A percentile compares a stretch with the other conserved stretches of the same genome.
Evolutionary conservation across 208 protist species (phyloP).

Genomic region (Angomonas ambiguus): DNA sequence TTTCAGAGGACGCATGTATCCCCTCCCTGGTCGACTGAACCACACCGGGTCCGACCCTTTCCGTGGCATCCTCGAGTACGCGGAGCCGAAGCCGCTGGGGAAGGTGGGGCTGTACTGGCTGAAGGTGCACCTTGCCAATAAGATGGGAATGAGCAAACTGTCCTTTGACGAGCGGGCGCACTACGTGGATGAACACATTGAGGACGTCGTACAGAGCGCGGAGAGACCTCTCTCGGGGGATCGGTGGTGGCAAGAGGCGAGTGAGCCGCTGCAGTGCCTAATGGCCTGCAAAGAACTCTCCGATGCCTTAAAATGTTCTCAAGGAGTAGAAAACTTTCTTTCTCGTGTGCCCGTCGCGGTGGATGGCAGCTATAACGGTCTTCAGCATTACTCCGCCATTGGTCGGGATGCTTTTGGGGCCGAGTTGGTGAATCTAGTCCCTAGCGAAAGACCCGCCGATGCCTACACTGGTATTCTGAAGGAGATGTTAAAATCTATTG

Average conservation of each 20-base stretch:
- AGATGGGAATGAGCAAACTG: slow-evolving; percentile 96
- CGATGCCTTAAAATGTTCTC: slow-evolving; percentile 87
- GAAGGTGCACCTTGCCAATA: slow-evolving; percentile 98
- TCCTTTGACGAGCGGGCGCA: slow-evolving; percentile 93
- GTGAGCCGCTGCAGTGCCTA: slow-evolving; percentile 94
- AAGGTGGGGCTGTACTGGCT: slow-evolving; percentile 94
- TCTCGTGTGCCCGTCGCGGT: slow-evolving; percentile 95
- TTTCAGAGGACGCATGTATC: slow-evolving; percentile 98
- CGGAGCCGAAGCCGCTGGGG: slow-evolving; percentile 92
- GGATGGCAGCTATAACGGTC: slow-evolving; percentile 96
- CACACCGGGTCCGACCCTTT: slow-evolving; percentile 94
- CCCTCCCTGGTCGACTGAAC: slow-evolving; percentile 96
- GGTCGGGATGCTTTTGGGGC: slow-evolving; percentile 96
- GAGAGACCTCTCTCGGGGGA: slow-evolving; percentile 76
- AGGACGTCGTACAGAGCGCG: slow-evolving; percentile 84
- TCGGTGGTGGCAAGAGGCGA: slow-evolving; percentile 93
- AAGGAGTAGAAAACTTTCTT: slow-evolving; percentile 81
- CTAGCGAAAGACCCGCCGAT: slow-evolving; percentile 90
- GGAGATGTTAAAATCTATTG: slow-evolving; percentile 88
- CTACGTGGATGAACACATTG: slow-evolving; percentile 92
- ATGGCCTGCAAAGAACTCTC: slow-evolving; percentile 94
- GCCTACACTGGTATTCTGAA: slow-evolving; percentile 96
- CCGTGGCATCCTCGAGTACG: slow-evolving; percentile 94
- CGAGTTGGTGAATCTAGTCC: slow-evolving; percentile 94
- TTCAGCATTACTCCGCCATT: slow-evolving; percentile 99